These are phyloP conservation scores for Lasiosphaeria miniovina DNA, from an alignment of 495 filamentous ascomycete species.

Conservation along the genomic window DNA sequence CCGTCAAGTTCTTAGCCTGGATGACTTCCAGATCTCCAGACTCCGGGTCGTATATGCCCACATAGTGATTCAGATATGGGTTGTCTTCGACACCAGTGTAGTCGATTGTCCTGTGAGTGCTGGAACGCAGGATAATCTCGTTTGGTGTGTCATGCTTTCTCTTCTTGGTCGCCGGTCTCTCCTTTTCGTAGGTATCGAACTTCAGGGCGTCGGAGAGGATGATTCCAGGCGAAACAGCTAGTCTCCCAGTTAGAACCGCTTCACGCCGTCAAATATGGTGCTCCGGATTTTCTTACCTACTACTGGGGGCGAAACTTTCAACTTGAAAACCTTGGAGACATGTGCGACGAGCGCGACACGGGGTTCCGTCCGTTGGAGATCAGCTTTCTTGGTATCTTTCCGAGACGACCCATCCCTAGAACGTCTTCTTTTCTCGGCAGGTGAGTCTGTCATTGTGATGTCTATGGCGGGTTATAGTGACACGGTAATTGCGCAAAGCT, in stretches of 20 bases:
- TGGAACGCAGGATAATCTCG: conserved; percentile 74
- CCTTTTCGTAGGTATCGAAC: conserved; percentile 64
- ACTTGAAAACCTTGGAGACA: conserved; percentile 41
- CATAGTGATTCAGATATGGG: conserved; percentile 74
- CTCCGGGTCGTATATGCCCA: conserved; percentile 78
- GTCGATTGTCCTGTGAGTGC: conserved; percentile 72
- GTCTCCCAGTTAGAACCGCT: conserved; percentile 7
- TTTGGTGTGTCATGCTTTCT: conserved; percentile 43
- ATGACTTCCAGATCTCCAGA: conserved; percentile 70
- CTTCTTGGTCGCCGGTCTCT: conserved; percentile 39
- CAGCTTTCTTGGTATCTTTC: conserved; percentile 61
- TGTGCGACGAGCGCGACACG: not conserved
- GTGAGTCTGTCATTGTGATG: conserved; percentile 50
- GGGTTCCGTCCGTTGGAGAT: conserved; percentile 41
- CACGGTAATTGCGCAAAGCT: not conserved
- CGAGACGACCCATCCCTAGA: conserved; percentile 44
- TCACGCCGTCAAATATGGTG: not conserved
- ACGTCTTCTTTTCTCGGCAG: conserved; percentile 74
- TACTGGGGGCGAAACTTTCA: conserved; percentile 60
- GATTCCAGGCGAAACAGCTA: conserved; percentile 70
- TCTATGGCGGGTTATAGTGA: not conserved
- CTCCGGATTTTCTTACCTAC: conserved; percentile 49
- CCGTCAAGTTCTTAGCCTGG: conserved; percentile 69
- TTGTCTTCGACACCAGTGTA: conserved; percentile 75
- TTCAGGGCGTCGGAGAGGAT: conserved; percentile 51